These are phyloP conservation scores for Turnera subulata DNA, from an alignment of 345 rosid genomes.

Conservation along the genomic window DNA sequence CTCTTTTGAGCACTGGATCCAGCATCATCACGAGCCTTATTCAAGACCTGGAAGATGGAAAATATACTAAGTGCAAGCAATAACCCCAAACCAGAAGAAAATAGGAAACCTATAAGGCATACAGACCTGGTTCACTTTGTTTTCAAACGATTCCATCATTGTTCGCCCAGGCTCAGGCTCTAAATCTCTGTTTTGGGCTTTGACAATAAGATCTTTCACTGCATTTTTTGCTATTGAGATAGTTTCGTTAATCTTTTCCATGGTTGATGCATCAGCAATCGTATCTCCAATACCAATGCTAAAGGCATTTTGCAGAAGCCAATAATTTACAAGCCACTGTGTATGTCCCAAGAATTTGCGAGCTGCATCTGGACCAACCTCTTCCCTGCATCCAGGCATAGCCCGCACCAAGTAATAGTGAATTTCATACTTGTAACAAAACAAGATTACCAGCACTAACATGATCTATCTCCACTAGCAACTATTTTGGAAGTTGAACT, in stretches of 20 bases:
- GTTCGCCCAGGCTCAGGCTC: constrained; percentile 98
- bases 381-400: constrained; percentile 59
- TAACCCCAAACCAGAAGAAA: constrained; percentile 2
- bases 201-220: constrained; percentile 68
- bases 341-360: constrained; percentile 98
- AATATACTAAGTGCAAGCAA: constrained; percentile 6
- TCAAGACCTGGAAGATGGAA: constrained; percentile 53
- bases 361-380: constrained; percentile 99
- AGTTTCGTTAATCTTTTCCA: constrained; percentile 90
- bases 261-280: constrained; percentile 91
- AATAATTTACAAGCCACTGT: constrained; percentile 98
- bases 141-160: constrained; percentile 94
- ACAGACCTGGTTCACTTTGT: constrained; percentile 87
- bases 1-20: constrained; percentile 96
- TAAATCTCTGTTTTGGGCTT: constrained; percentile 62
- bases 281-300: constrained; percentile 99
- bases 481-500: too few relatives aligned
- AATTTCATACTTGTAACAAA: too few relatives aligned
- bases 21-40: constrained; percentile 98
- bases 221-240: constrained; percentile 74
- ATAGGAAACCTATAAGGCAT: background rate
- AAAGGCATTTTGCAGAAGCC: constrained; percentile 94
- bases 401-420: background rate
- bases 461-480: too few relatives aligned
- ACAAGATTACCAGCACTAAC: too few relatives aligned